Conservation (phyloP, 2,329 filamentous ascomycete genomes). For the Pestalotiopsis sp. region DNA sequence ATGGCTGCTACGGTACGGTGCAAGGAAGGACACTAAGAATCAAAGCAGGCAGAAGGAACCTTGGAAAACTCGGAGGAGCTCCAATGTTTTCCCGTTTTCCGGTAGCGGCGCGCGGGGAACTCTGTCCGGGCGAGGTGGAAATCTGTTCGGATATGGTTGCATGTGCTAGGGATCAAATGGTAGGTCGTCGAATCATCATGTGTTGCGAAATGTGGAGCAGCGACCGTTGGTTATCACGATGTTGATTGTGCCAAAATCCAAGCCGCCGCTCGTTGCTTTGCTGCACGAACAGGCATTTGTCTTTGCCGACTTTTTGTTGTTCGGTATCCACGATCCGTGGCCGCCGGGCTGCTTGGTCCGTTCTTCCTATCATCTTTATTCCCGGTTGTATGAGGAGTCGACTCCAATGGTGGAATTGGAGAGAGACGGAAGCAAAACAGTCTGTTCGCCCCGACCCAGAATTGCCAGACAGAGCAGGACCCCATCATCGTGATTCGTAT, state of each 20-base stretch:
- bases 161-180: background rate
- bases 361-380: background rate
- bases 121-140: conserved; percentile 1
- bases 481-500: background rate
- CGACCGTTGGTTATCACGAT: background rate
- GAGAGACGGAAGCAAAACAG: background rate
- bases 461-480: background rate
- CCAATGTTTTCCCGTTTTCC: conserved; percentile 2
- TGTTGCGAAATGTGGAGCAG: background rate
- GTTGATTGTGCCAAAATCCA: background rate
- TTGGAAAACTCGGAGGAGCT: conserved; percentile 2
- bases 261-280: background rate
- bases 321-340: background rate
- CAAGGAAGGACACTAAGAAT: background rate
- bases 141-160: background rate
- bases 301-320: background rate
- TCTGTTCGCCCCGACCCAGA: background rate
- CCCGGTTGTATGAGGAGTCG: background rate
- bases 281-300: background rate
- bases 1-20: background rate
- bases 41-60: background rate
- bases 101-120: conserved; percentile 6
- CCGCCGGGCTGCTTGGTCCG: background rate
- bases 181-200: background rate
- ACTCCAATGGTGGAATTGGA: background rate